Conservation (phyloP, 2,329 filamentous ascomycete genomes). For the Colletotrichum sp. region DNA sequence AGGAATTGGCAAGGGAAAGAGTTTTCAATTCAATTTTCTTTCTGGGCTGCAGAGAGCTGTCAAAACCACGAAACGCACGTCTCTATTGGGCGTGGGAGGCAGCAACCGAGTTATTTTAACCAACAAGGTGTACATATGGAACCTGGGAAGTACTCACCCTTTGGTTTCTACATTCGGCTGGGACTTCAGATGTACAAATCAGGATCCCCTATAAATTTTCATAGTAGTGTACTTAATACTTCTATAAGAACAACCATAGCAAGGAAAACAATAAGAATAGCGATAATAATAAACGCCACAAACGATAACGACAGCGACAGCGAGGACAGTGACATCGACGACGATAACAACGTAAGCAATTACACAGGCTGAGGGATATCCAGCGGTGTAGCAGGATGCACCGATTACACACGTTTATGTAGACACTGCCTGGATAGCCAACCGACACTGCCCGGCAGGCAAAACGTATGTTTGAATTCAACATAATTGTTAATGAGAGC, state of each 20-base stretch:
- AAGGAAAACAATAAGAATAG: no score
- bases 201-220: background rate
- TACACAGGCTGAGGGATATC: no score
- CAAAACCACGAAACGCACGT: background rate
- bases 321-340: background rate
- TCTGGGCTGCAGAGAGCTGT: fast-evolving
- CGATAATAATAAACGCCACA: no score
- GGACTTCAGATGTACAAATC: background rate
- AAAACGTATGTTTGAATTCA: fast-evolving
- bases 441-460: background rate
- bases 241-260: no score
- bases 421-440: background rate
- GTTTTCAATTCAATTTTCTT: background rate
- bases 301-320: no score
- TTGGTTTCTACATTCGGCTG: fast-evolving
- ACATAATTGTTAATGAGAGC: background rate
- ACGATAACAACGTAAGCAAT: fast-evolving
- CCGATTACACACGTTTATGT: background rate
- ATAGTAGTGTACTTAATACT: no score
- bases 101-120: background rate
- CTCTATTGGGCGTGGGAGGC: fast-evolving
- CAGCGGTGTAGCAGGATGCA: background rate
- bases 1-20: fast-evolving
- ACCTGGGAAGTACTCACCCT: background rate
- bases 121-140: background rate